Conservation (phyloP, 805 yeast genomes). For the Saccharomycopsis vini region DNA sequence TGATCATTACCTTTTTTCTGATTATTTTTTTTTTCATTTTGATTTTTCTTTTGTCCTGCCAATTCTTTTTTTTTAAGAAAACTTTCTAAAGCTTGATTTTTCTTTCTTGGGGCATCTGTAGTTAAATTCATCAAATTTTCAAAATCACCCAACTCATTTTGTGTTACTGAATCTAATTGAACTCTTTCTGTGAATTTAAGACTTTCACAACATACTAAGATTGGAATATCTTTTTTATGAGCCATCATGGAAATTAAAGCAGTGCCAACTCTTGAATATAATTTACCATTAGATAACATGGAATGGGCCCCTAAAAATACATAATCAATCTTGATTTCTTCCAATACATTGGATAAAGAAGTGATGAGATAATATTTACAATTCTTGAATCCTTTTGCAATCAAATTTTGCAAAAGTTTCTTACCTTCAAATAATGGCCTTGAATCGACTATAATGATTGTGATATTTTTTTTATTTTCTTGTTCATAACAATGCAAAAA, state of each 20-base stretch:
- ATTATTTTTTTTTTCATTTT: conserved; percentile 19
- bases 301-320: conserved; percentile 96
- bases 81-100: conserved; percentile 56
- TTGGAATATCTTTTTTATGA: conserved; percentile 81
- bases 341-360: conserved; percentile 70
- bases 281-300: conserved; percentile 87
- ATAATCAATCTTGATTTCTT: conserved; percentile 63
- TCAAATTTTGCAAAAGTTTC: conserved; percentile 56
- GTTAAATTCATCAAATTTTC: conserved; percentile 53
- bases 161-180: conserved; percentile 91
- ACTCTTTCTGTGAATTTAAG: conserved; percentile 92
- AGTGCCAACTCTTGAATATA: conserved; percentile 90
- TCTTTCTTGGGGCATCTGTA: conserved; percentile 43
- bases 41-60: conserved; percentile 21
- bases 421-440: conserved; percentile 93
- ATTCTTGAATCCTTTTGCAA: conserved; percentile 48
- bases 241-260: conserved; percentile 91
- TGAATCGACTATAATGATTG: conserved; percentile 82
- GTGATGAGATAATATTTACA: conserved; percentile 73
- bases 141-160: conserved; percentile 80
- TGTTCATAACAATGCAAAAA: conserved; percentile 58
- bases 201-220: conserved; percentile 89
- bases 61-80: conserved; percentile 34
- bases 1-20: conserved; percentile 23
- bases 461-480: conserved; percentile 54